Base-by-base conservation (phyloP, 164 flowering plant species). In the Tinospora cordifolia region DNA sequence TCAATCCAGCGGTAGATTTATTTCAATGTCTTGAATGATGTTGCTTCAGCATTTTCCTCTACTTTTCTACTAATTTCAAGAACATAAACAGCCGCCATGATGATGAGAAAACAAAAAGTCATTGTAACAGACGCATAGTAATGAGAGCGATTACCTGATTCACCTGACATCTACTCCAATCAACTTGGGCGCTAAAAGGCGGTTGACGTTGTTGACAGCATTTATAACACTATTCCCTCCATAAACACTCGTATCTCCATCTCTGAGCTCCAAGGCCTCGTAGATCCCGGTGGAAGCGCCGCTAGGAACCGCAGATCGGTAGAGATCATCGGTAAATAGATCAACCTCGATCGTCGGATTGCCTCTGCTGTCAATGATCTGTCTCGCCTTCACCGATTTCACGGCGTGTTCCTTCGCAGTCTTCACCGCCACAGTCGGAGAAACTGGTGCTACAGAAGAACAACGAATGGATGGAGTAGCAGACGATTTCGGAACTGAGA, bases 271-370 rank as follows among this genome's bases (percentile, higher is more conserved):
- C 79, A 92, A 73, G 1, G 99, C 99, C 82, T 94, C 99, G 71
- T 94, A 92, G 84, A 92, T 92, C 79, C 99, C 99, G 1, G 99
- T 92, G 54, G 97, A 92, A 8, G 97, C 97, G 1, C 97, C 97
- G 57, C 97, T 90, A 0, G 99, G 99, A 1, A 92, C 97, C 2
- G 97, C 99, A 8, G 99, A 90, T 74, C 98, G 83, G 77, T 84
- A 89, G 1, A 90, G 83, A 73, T 80, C 83, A 62, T 82, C 96
- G 27, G 97, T 87, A 65, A 86, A 71, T 41, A 93, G 85, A 84
- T 91, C 98, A 69, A 94, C 97, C 85, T 94, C 97, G 11, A 94
- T 95, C 39, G 97, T 94, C 25, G 99, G 97, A 74, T 92, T 94
- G 1, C 99, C 99, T 26, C 99, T 79, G 81, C 97, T 94, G 73